phyloP scores from a whole-genome alignment of 2,329 filamentous ascomycete species.

The Rachicladosporium sp. region DNA sequence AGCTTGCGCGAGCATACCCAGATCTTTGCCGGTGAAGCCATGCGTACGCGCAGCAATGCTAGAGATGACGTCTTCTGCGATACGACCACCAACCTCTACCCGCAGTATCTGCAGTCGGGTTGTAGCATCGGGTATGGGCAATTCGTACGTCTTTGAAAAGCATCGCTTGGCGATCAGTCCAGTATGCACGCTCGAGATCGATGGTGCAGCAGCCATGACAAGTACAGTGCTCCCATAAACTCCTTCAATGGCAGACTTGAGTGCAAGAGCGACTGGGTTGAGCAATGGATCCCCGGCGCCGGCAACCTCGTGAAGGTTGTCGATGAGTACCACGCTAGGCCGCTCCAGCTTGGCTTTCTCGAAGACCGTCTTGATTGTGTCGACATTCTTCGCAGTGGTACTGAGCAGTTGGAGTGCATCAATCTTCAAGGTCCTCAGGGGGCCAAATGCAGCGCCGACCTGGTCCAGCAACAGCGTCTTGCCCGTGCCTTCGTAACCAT shows the following conservation, averaged over 20 bases:
- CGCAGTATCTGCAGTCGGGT: constrained; percentile 43
- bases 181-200: constrained; percentile 58
- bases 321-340: constrained; percentile 70
- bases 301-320: constrained; percentile 61
- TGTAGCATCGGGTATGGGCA: constrained; percentile 62
- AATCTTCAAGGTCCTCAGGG: too few relatives aligned
- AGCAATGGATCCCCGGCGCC: constrained; percentile 40
- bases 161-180: constrained; percentile 51
- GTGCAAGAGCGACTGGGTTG: constrained; percentile 13
- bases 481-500: too few relatives aligned
- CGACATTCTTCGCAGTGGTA: too few relatives aligned
- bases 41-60: constrained; percentile 64
- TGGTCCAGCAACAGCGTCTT: too few relatives aligned
- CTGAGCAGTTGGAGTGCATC: too few relatives aligned
- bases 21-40: constrained; percentile 71
- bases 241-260: constrained; percentile 44
- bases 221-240: constrained; percentile 48
- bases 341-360: too few relatives aligned
- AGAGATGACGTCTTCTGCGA: constrained; percentile 28
- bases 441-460: too few relatives aligned
- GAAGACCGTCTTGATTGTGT: too few relatives aligned
- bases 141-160: constrained; percentile 55
- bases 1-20: constrained; percentile 50
- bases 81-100: too few relatives aligned
- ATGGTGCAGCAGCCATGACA: constrained; percentile 64